These are phyloP conservation scores for Waltiozyma solani DNA, from an alignment of 1,139 yeast species.

Conservation along the genomic window DNA sequence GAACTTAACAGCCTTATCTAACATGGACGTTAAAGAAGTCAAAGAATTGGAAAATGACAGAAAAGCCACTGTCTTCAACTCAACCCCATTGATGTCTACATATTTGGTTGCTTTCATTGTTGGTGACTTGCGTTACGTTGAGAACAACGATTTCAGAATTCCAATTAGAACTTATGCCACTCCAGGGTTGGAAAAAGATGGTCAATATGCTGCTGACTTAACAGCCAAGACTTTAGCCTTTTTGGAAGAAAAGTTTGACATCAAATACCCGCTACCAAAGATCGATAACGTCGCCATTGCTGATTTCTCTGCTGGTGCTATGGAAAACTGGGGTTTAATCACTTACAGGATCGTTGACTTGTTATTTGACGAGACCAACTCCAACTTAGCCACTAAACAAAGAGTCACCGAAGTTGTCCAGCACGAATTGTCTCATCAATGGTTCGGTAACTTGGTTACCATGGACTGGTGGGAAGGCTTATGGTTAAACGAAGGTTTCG, in stretches of 20 bases:
- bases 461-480: conserved; percentile 86
- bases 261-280: conserved; percentile 65
- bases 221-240: conserved; percentile 60
- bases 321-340: conserved; percentile 76
- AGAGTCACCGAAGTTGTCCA: conserved; percentile 73
- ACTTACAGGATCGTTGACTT: conserved; percentile 67
- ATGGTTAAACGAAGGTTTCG: conserved; percentile 80
- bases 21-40: conserved; percentile 62
- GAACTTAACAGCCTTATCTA: conserved; percentile 59
- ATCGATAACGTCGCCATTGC: conserved; percentile 69
- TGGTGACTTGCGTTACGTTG: conserved; percentile 68
- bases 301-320: conserved; percentile 69
- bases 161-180: conserved; percentile 71
- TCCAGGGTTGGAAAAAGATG: conserved; percentile 53
- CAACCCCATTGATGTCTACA: conserved; percentile 68
- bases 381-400: conserved; percentile 45
- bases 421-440: conserved; percentile 78
- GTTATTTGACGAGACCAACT: conserved; percentile 47
- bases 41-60: conserved; percentile 34
- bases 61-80: conserved; percentile 38
- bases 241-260: conserved; percentile 53
- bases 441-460: conserved; percentile 78
- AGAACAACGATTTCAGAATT: conserved; percentile 28
- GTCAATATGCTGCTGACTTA: conserved; percentile 52
- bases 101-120: conserved; percentile 70